phyloP scores from a whole-genome alignment of 257 asterid species.

The Thymus mandschuricus region DNA sequence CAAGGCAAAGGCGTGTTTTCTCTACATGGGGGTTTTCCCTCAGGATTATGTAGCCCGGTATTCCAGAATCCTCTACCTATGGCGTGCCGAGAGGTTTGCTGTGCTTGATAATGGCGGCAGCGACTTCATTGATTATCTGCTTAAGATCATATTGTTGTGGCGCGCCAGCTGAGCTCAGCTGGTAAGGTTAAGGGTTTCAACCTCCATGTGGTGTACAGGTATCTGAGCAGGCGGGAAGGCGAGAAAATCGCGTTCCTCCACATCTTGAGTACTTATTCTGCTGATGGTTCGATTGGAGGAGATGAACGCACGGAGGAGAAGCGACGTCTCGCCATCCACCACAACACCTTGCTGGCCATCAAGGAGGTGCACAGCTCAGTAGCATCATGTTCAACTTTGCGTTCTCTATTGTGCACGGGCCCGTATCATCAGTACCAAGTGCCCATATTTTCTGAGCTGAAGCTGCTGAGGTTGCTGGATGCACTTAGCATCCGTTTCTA shows the following conservation, averaged over 20 bases:
- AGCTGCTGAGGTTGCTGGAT: constrained; percentile 12
- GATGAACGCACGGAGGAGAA: too few species aligned
- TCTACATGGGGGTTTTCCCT: neutral
- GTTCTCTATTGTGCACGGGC: too few species aligned
- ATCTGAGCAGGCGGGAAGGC: neutral
- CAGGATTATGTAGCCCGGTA: neutral
- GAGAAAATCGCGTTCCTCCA: neutral
- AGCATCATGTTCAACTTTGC: too few species aligned
- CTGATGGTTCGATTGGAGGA: neutral
- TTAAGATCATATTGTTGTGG: neutral
- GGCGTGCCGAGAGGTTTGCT: neutral
- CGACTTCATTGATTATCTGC: too few species aligned
- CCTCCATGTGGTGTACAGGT: constrained; percentile 4
- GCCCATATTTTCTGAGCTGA: neutral
- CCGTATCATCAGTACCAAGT: too few species aligned
- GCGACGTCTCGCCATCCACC: too few species aligned
- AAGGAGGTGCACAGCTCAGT: too few species aligned
- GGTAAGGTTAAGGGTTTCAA: neutral
- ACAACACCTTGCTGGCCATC: too few species aligned
- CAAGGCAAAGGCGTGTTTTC: neutral
- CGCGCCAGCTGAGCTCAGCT: neutral
- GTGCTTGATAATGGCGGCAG: neutral
- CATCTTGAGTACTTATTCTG: neutral
- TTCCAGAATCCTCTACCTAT: neutral
- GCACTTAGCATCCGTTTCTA: constrained; percentile 5